Conservation (phyloP, 768 basidiomycete genomes). For the Kwoniella sp. region DNA sequence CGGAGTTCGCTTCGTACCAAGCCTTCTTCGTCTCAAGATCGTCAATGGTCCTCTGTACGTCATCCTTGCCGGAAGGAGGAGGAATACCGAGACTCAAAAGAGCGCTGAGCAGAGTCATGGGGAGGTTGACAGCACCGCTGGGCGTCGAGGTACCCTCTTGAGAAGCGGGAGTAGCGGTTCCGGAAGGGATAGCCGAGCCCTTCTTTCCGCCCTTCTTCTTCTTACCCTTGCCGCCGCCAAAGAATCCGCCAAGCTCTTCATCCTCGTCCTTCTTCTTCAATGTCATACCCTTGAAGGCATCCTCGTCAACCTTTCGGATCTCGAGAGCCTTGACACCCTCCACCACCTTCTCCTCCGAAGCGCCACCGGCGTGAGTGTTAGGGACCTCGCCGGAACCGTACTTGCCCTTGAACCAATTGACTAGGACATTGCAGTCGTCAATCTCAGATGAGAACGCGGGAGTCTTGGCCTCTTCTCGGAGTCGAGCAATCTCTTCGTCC, state of each 20-base stretch:
- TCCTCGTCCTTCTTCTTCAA: slow-evolving; percentile 93
- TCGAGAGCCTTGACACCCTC: slow-evolving; percentile 68
- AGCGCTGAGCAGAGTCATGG: slow-evolving; percentile 82
- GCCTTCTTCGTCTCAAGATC: slow-evolving; percentile 91
- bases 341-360: slow-evolving; percentile 24
- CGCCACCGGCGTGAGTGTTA: slow-evolving; percentile 42
- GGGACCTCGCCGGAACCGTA: slow-evolving; percentile 52
- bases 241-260: slow-evolving; percentile 65
- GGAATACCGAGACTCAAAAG: slow-evolving; percentile 86
- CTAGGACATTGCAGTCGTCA: slow-evolving; percentile 73
- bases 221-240: slow-evolving; percentile 59
- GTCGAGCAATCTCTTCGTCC: slow-evolving; percentile 73
- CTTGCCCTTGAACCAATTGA: slow-evolving; percentile 55
- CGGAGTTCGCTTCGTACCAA: slow-evolving; percentile 93
- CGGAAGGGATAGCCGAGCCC: slow-evolving; percentile 26
- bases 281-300: slow-evolving; percentile 66
- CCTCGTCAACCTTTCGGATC: slow-evolving; percentile 76
- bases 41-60: slow-evolving; percentile 80
- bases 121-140: slow-evolving; percentile 66
- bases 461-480: slow-evolving; percentile 84
- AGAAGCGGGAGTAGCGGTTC: slow-evolving; percentile 42
- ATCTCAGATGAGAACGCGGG: slow-evolving; percentile 92
- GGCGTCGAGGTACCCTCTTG: slow-evolving; percentile 56
- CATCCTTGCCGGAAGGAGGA: slow-evolving; percentile 73
- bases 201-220: slow-evolving; percentile 64